Conservation (phyloP, 139 green algal species). For the Coccomyxa sp. region DNA sequence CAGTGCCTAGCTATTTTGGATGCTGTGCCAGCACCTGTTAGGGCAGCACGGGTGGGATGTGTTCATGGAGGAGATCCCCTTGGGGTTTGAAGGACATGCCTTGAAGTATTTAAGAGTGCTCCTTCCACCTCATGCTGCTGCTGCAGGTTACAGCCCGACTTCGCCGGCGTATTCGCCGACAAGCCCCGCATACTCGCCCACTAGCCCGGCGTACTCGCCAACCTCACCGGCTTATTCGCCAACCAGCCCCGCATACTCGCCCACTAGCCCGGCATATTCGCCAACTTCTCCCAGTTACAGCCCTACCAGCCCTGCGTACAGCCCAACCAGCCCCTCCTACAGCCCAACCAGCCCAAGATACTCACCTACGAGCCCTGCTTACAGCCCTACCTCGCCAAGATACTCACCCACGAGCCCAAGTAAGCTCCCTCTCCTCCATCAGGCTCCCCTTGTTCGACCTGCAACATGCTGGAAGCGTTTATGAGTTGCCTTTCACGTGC, state of each 20-base stretch:
- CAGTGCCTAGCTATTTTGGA: too few relatives aligned
- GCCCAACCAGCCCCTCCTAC: slow-evolving; percentile 43
- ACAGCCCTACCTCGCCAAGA: slow-evolving; percentile 45
- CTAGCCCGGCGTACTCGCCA: slow-evolving; percentile 47
- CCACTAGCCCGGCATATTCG: slow-evolving; percentile 43
- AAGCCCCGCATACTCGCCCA: slow-evolving; percentile 45
- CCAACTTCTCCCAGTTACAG: slow-evolving; percentile 65
- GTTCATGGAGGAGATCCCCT: too few relatives aligned
- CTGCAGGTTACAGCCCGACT: slow-evolving; percentile 51
- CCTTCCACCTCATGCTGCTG: background rate
- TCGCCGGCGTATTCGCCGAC: slow-evolving; percentile 57
- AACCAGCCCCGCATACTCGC: slow-evolving; percentile 28
- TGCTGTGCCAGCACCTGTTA: too few relatives aligned
- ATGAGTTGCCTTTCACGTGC: background rate
- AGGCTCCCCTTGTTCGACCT: background rate
- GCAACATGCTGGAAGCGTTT: background rate
- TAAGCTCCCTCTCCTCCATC: background rate
- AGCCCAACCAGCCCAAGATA: slow-evolving; percentile 65
- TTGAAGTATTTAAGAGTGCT: too few relatives aligned
- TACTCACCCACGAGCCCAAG: slow-evolving; percentile 50
- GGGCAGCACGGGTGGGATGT: too few relatives aligned
- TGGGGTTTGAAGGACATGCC: too few relatives aligned
- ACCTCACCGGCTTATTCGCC: slow-evolving; percentile 69
- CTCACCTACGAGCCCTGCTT: slow-evolving; percentile 53
- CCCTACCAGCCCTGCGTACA: slow-evolving; percentile 49